Base-by-base conservation (phyloP, 257 asterid species). In the Misopates orontium region DNA sequence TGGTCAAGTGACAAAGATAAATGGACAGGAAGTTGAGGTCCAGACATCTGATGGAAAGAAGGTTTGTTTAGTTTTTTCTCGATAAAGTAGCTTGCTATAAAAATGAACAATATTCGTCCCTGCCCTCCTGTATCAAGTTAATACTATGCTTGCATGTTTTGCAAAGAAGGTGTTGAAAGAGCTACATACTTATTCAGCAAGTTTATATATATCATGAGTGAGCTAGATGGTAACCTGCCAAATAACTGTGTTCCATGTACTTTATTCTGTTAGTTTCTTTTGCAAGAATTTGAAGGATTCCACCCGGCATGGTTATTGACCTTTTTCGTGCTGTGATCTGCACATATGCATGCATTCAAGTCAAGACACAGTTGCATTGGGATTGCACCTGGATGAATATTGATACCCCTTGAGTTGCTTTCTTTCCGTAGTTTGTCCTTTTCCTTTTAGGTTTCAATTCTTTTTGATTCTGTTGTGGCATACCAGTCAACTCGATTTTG, bases 1-100 rank as follows among this genome's bases (percentile, higher is more conserved):
- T 67, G 99, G 95, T 68, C 70, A 64, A 63, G 99, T 93, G 42
- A 65, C 86, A 15, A 87, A 86, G 80, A 87, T 93, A 77, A 84
- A 78, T 61, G 97, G 97, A 54, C 72, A 71, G 20, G 90, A 84
- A 53, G 83, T 82, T 72, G 95, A 84, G 74, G 78, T 88, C 52
- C 82, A 75, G 69, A 72, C 88, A 60, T 69, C 85, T 31, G 85
- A 81, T 60, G 96, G 90, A 71, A 85, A 78, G 71, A 79, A 71
- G 94, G 99, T 87, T 81, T 66, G 56, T 58, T 51, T 47, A 62
- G 55, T 69, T 56, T 69, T 69, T 63, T 20, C n/a, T 14, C 45
- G 18, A 40, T 57, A 50, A 16, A 56, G 24, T 18, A 56, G 14
- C 20, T 71, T 47, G 67, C 73, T n/a, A 22, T 17, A 7, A 24